Conservation (phyloP, 2,329 filamentous ascomycete species). For the Dendrostoma leiphaemia region DNA sequence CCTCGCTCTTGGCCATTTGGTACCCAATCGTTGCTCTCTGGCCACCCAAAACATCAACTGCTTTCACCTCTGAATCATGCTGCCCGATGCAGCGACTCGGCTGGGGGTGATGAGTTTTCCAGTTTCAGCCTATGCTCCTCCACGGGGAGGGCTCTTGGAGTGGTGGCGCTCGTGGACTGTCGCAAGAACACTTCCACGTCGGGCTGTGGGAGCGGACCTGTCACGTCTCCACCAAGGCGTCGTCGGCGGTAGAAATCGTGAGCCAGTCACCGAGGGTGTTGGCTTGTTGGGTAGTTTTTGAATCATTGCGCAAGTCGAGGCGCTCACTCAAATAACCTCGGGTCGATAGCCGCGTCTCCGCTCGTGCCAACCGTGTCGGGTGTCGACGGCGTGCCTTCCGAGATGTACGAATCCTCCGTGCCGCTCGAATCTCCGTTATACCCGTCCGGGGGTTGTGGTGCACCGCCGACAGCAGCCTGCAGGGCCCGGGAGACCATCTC, state of each 20-base stretch:
- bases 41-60: not conserved
- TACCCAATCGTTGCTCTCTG: not conserved
- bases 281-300: not conserved
- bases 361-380: slow-evolving; percentile 7
- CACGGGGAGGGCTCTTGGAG: no score
- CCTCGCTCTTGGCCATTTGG: not conserved
- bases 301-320: not conserved
- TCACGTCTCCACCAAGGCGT: not conserved
- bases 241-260: not conserved
- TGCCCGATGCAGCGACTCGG: not conserved
- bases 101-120: not conserved
- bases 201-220: not conserved
- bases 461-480: slow-evolving; percentile 14
- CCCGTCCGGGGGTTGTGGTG: slow-evolving; percentile 2
- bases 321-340: not conserved
- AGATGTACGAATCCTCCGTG: slow-evolving; percentile 4
- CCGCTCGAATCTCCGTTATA: slow-evolving; percentile 8
- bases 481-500: slow-evolving; percentile 12
- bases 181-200: not conserved
- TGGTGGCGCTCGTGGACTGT: no score
- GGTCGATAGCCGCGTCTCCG: slow-evolving; percentile 9
- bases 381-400: slow-evolving; percentile 10
- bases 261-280: not conserved
- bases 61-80: not conserved
- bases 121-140: not conserved